phyloP scores from a whole-genome alignment of 2,329 filamentous ascomycete genomes.

The Nannizzia gypsea region DNA sequence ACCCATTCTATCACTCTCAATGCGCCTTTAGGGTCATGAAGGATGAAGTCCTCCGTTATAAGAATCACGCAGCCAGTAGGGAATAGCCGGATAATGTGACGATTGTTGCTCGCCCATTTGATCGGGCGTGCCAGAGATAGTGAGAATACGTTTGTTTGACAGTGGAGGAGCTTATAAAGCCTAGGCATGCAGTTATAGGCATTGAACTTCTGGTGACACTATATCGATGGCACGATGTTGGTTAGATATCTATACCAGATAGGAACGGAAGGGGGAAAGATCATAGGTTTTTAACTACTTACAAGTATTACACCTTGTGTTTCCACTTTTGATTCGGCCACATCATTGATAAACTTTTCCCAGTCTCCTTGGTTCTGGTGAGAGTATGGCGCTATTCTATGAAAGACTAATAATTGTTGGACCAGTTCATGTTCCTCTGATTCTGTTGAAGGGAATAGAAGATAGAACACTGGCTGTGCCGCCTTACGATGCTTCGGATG shows the following conservation, averaged over 20 bases:
- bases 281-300: conserved; percentile 11
- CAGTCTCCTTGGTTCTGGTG: conserved; percentile 24
- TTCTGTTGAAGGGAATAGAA: conserved; percentile 23
- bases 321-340: conserved; percentile 18
- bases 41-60: conserved; percentile 32
- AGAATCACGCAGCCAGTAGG: conserved; percentile 28
- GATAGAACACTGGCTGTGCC: conserved; percentile 22
- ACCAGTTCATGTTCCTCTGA: conserved; percentile 20
- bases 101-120: conserved; percentile 15
- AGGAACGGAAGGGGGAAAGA: too few relatives aligned
- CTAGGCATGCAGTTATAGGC: conserved; percentile 22
- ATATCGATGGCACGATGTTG: background rate
- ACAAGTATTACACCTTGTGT: conserved; percentile 20
- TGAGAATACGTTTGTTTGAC: conserved; percentile 26
- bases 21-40: conserved; percentile 21
- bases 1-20: conserved; percentile 27
- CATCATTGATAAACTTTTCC: conserved; percentile 24
- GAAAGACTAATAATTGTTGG: conserved; percentile 18
- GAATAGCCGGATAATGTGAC: conserved; percentile 28
- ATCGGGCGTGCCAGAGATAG: conserved; percentile 22
- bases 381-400: conserved; percentile 21
- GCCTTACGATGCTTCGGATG: conserved; percentile 13
- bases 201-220: conserved; percentile 30
- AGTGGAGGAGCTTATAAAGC: conserved; percentile 17
- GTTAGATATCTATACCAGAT: background rate